These are phyloP conservation scores for Rhodotorula sp. DNA, from an alignment of 1,284 basidiomycete species.

Conservation along the genomic window DNA sequence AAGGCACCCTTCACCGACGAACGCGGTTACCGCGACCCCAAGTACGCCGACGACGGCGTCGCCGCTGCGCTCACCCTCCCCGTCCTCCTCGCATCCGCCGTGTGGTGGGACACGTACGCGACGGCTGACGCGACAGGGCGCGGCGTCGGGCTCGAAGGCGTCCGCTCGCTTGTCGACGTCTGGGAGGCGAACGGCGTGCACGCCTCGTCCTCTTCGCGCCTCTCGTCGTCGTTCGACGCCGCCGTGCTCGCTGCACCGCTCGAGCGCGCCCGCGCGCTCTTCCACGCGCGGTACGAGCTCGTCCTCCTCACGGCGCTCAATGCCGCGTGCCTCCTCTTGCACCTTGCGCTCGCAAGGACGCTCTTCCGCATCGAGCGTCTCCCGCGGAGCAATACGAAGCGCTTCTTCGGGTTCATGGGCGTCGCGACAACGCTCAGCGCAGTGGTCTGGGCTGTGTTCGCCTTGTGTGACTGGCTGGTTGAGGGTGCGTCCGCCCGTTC, in stretches of 20 bases:
- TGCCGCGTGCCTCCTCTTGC: slow-evolving; percentile 46
- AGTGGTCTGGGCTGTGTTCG: slow-evolving; percentile 9
- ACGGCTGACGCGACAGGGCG: neutral
- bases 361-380: slow-evolving; percentile 45
- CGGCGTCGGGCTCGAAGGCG: slow-evolving; percentile 30
- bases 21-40: slow-evolving; percentile 45
- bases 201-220: slow-evolving; percentile 3
- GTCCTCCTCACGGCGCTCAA: slow-evolving; percentile 52
- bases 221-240: slow-evolving; percentile 30
- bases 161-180: slow-evolving; percentile 42
- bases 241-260: slow-evolving; percentile 40
- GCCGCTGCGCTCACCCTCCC: slow-evolving; percentile 44
- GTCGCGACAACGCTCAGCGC: slow-evolving; percentile 37
- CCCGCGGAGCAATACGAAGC: slow-evolving; percentile 49
- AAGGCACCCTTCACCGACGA: slow-evolving; percentile 49
- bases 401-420: slow-evolving; percentile 46
- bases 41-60: slow-evolving; percentile 46
- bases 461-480: neutral
- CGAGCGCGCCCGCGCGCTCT: slow-evolving; percentile 43
- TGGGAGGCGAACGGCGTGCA: slow-evolving; percentile 45
- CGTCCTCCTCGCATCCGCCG: slow-evolving; percentile 43
- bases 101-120: slow-evolving; percentile 44
- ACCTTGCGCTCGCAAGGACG: slow-evolving; percentile 48
- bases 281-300: slow-evolving; percentile 48
- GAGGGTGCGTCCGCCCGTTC: slow-evolving; percentile 19